Evolutionary conservation across 495 filamentous ascomycete genomes (phyloP), one percentile per base, ranked within the genome.

Genomic region (Echria macrotheca): DNA sequence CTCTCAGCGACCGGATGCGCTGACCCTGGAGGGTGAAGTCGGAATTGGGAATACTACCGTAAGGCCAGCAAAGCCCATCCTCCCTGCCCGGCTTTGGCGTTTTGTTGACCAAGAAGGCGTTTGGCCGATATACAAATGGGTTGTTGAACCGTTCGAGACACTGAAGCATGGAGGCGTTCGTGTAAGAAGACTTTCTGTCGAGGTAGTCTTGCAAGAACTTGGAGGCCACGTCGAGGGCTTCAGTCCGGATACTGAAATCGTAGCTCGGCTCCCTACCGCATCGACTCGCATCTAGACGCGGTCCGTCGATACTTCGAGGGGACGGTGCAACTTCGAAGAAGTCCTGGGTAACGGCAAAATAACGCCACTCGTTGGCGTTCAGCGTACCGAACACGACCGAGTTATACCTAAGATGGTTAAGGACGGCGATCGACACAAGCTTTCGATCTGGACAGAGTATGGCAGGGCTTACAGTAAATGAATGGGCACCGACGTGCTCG

Each of bases 381-480:
- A 43, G 39, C 6, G 39, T 43, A n/a, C 26, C 26, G 39, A 43
- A 43, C 6, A 43, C 12, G 12, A 43, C 39, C 18, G 39, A 43
- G 23, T 43, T 43, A 17, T 43, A 43, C 22, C 39, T 43, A 15
- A 17, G 17, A 17, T n/a, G n/a, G n/a, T n/a, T n/a, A n/a, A n/a
- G n/a, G n/a, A n/a, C n/a, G n/a, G n/a, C n/a, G n/a, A n/a, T n/a
- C n/a, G n/a, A n/a, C n/a, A n/a, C n/a, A n/a, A n/a, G n/a, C n/a
- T 11, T 10, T 35, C 9, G 12, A 35, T 3, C 31, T n/a, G n/a
- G 36, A 15, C 4, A 21, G 18, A 17, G n/a, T 17, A 14, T 18
- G 15, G 36, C 14, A 7, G 35, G 14, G 8, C 8, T 24, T 2
- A 43, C 39, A 43, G 19, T 11, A 43, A 43, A 14, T 43, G 39